phyloP scores from a whole-genome alignment of 306 rosid species.

The Cucumis cinereus region DNA sequence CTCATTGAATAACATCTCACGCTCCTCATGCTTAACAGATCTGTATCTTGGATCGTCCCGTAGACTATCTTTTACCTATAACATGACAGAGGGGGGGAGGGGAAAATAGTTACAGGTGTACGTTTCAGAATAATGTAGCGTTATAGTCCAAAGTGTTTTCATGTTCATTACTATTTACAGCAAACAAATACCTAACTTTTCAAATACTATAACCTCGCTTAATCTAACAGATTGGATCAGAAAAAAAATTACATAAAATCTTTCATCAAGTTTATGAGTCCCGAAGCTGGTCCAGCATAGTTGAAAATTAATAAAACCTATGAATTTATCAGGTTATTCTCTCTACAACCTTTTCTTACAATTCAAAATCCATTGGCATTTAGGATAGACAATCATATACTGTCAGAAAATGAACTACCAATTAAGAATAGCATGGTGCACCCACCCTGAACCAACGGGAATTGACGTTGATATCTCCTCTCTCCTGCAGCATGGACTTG shows the following conservation, averaged over 20 bases:
- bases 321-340: background rate
- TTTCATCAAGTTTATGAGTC: background rate
- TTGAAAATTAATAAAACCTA: background rate
- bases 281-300: background rate
- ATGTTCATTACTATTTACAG: background rate
- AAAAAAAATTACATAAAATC: background rate
- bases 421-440: background rate
- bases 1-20: constrained; percentile 66
- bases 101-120: background rate
- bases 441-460: constrained; percentile 98
- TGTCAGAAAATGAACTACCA: constrained; percentile 11
- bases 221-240: background rate
- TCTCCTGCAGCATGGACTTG: constrained; percentile 71
- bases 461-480: constrained; percentile 53
- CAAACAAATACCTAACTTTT: background rate
- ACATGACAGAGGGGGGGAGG: background rate
- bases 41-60: constrained; percentile 77
- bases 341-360: background rate
- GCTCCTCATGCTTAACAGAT: constrained; percentile 74
- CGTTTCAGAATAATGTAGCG: background rate
- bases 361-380: background rate
- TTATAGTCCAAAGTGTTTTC: background rate
- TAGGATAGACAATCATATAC: background rate
- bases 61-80: constrained; percentile 74
- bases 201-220: background rate